Conservation (phyloP, 2,329 filamentous ascomycete genomes). For the Cercospora brassicicola region DNA sequence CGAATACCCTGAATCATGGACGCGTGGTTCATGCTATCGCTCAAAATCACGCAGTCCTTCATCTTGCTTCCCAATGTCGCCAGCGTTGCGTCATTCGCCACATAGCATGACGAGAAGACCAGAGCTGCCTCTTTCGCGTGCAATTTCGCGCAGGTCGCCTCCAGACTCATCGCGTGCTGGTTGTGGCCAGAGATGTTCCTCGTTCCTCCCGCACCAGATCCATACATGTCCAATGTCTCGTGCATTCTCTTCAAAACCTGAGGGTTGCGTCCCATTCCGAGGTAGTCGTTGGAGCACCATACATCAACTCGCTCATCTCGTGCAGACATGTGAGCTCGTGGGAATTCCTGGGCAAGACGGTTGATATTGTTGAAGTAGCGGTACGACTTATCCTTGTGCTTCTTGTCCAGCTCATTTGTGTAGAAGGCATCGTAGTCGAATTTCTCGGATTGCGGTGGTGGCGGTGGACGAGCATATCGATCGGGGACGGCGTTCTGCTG, state of each 20-base stretch:
- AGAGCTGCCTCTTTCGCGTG: slow-evolving; percentile 90
- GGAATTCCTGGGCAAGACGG: slow-evolving; percentile 91
- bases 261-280: slow-evolving; percentile 93
- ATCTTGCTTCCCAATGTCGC: slow-evolving; percentile 96
- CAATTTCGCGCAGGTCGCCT: slow-evolving; percentile 77
- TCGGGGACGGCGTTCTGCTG: slow-evolving; percentile 21
- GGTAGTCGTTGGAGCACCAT: slow-evolving; percentile 99
- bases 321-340: slow-evolving; percentile 84
- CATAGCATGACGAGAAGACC: slow-evolving; percentile 97
- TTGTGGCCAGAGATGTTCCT: slow-evolving; percentile 98
- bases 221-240: slow-evolving; percentile 89
- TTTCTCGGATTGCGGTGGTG: slow-evolving; percentile 54
- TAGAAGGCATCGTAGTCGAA: slow-evolving; percentile 96
- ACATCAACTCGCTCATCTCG: slow-evolving; percentile 87
- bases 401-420: slow-evolving; percentile 85
- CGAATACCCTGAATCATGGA: slow-evolving; percentile 99
- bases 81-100: slow-evolving; percentile 95
- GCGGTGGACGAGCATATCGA: slow-evolving; percentile 46
- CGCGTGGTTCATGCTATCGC: slow-evolving; percentile 94
- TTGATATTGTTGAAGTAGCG: slow-evolving; percentile 99
- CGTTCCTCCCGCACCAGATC: slow-evolving; percentile 90
- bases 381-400: slow-evolving; percentile 99
- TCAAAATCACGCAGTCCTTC: slow-evolving; percentile 95
- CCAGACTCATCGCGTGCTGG: slow-evolving; percentile 82
- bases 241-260: slow-evolving; percentile 90